Conservation (phyloP, 345 rosid species). For the Lumnitzera racemosa region DNA sequence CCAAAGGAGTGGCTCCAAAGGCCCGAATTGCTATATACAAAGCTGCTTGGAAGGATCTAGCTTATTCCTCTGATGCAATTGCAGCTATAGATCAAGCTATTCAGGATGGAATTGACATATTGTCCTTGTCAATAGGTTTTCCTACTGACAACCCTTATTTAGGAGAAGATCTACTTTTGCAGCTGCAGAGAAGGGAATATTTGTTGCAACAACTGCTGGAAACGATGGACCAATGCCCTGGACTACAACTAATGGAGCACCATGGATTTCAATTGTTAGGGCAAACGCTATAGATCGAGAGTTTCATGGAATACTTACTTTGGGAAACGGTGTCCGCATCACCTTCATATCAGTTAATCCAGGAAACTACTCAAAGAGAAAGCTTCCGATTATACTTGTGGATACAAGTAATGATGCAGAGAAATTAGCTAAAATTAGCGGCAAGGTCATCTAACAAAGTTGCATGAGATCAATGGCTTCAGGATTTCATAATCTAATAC, state of each 20-base stretch:
- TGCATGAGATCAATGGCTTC: too few relatives aligned
- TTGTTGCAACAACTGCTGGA: constrained; percentile 43
- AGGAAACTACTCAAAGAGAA: constrained; percentile 17
- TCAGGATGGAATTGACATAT: constrained; percentile 34
- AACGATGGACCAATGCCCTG: constrained; percentile 26
- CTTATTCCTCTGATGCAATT: constrained; percentile 30
- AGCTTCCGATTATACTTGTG: constrained; percentile 20
- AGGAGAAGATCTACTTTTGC: constrained; percentile 30
- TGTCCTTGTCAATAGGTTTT: constrained; percentile 28
- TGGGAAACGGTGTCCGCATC: constrained; percentile 22
- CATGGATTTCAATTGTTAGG: constrained; percentile 33
- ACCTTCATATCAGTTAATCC: constrained; percentile 23
- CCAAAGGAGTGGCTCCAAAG: constrained; percentile 34
- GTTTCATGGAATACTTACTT: constrained; percentile 24
- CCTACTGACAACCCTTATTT: constrained; percentile 3
- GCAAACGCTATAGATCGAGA: constrained; percentile 28
- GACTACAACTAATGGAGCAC: constrained; percentile 32
- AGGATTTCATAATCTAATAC: too few relatives aligned
- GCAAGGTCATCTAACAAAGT: constrained; percentile 11
- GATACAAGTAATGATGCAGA: constrained; percentile 18
- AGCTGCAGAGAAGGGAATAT: constrained; percentile 24
- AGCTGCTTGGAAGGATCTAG: constrained; percentile 24
- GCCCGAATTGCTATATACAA: constrained; percentile 34
- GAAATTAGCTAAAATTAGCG: constrained; percentile 17
- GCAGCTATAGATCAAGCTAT: constrained; percentile 50